These are phyloP conservation scores for Colletotrichum lupini DNA, from an alignment of 2,329 filamentous ascomycete species.

Conservation along the genomic window DNA sequence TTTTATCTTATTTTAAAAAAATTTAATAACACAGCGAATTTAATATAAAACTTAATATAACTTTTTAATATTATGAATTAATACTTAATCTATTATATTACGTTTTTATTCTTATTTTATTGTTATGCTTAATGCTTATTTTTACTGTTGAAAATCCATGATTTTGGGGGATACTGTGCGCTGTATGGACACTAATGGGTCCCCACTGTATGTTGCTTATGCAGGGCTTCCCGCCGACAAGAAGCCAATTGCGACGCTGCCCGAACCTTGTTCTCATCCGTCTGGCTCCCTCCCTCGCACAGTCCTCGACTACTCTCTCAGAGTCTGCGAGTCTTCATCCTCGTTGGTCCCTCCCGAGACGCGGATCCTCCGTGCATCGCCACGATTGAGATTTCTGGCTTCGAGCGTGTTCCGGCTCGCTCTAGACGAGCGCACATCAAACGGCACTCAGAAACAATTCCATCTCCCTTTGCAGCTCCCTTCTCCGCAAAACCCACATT, in stretches of 20 bases:
- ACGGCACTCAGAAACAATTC: constrained; percentile 29
- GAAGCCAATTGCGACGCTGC: constrained; percentile 14
- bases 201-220: neutral
- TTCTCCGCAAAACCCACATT: constrained; percentile 17
- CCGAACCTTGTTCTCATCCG: constrained; percentile 4
- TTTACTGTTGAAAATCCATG: no score
- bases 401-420: constrained; percentile 13
- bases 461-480: neutral
- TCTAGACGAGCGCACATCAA: constrained; percentile 33
- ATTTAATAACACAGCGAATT: no score
- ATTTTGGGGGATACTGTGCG: no score
- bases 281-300: constrained; percentile 2
- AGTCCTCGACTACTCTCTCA: neutral
- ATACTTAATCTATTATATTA: no score
- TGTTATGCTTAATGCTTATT: no score
- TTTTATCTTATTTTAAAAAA: no score
- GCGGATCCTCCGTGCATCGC: constrained; percentile 30
- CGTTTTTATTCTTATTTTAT: no score
- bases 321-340: neutral
- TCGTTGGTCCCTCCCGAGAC: constrained; percentile 5
- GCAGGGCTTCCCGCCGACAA: constrained; percentile 14
- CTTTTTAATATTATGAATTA: no score
- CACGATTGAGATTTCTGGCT: constrained; percentile 20
- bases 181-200: no score
- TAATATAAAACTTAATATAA: no score